Evolutionary conservation across 2,329 filamentous ascomycete species (phyloP).

Genomic region (Coniella vitis): DNA sequence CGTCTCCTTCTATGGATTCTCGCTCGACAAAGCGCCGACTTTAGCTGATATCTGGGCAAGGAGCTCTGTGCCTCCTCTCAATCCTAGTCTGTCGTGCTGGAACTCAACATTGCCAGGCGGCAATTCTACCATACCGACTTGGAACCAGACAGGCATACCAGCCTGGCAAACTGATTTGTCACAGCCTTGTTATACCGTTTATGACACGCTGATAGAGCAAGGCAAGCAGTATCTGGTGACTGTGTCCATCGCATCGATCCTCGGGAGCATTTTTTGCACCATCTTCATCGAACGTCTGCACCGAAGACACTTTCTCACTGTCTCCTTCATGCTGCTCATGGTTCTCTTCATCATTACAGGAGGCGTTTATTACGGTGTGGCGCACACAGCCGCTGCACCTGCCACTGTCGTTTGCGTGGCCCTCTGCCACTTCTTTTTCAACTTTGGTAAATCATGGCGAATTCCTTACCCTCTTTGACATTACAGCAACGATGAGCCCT

Average conservation of each 20-base stretch:
- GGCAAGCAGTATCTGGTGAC: conserved; percentile 47
- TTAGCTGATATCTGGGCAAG: conserved; percentile 38
- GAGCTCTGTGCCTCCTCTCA: conserved; percentile 25
- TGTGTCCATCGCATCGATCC: conserved; percentile 44
- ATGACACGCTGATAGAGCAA: conserved; percentile 44
- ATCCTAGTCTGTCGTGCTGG: conserved; percentile 38
- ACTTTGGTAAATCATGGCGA: conserved; percentile 42
- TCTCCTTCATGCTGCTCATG: conserved; percentile 40
- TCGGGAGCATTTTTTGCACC: conserved; percentile 43
- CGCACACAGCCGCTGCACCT: conserved; percentile 33
- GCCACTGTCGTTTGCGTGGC: conserved; percentile 45
- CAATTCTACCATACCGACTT: conserved; percentile 36
- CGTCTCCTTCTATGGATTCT: conserved; percentile 51
- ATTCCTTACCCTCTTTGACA: no score
- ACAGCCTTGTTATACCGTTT: conserved; percentile 44
- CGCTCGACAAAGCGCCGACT: conserved; percentile 38
- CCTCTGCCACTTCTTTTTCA: conserved; percentile 48
- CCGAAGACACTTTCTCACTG: conserved; percentile 42
- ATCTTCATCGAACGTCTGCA: conserved; percentile 40
- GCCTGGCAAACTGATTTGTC: conserved; percentile 44
- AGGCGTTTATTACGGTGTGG: conserved; percentile 39
- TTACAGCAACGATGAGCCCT: no score
- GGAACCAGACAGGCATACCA: conserved; percentile 34
- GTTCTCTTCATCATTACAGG: conserved; percentile 43
- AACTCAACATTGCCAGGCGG: conserved; percentile 36